Percentiles rank a stretch among this genome's conserved stretches.
Conservation (phyloP, 352 stramenopile genomes). For the Phytopythium aichiense region DNA sequence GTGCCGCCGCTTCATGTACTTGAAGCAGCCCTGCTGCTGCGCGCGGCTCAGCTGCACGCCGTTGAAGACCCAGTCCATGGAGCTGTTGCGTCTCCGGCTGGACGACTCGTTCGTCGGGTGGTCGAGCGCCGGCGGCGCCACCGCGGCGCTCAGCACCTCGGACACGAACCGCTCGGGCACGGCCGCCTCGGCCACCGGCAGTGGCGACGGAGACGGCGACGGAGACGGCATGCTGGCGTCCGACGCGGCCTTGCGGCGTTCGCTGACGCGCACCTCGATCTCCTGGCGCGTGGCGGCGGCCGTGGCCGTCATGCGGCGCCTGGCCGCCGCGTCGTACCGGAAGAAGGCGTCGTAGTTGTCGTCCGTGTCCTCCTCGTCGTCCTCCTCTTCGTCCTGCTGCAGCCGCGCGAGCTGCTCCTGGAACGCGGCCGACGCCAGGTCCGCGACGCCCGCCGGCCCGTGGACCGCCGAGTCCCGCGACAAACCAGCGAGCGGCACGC, state of each 20-base stretch:
- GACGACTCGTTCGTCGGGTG: neutral
- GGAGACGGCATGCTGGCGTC: neutral
- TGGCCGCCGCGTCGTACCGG: slow-evolving; percentile 9
- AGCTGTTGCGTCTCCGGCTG: slow-evolving; percentile 6
- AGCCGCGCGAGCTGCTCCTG: neutral
- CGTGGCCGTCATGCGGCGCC: slow-evolving; percentile 20
- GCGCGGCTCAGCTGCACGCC: slow-evolving; percentile 35
- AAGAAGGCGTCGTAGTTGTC: slow-evolving; percentile 19
- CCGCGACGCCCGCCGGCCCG: slow-evolving; percentile 4
- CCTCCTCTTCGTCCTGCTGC: neutral
- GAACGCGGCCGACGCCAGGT: neutral
- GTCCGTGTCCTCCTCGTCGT: slow-evolving; percentile 1
- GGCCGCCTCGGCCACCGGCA: slow-evolving; percentile 7
- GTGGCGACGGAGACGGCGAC: neutral
- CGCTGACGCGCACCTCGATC: slow-evolving; percentile 6
- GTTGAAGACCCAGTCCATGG: slow-evolving; percentile 9
- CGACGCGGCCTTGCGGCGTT: slow-evolving; percentile 8
- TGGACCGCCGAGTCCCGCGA: slow-evolving; percentile 9
- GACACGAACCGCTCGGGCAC: slow-evolving; percentile 1
- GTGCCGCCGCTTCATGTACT: slow-evolving; percentile 77
- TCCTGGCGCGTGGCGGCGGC: slow-evolving; percentile 10
- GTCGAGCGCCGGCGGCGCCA: neutral
- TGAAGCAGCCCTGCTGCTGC: slow-evolving; percentile 81
- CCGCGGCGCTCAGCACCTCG: neutral
- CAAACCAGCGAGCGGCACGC: slow-evolving; percentile 16